These are phyloP conservation scores for Sesbania bispinosa DNA, from an alignment of 306 rosid species.

Conservation along the genomic window DNA sequence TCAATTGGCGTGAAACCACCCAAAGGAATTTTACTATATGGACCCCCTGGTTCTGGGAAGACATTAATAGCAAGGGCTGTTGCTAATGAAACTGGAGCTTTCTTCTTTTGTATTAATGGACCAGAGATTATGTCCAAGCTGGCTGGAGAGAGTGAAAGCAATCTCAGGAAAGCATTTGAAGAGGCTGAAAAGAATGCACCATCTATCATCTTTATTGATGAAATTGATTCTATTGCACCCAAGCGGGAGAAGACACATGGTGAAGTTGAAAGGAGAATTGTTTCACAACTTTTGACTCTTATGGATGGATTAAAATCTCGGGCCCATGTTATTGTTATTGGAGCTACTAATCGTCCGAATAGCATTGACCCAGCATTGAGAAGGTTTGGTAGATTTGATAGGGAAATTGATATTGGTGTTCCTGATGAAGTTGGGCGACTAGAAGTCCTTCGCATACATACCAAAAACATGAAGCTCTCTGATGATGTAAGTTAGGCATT, in stretches of 20 bases:
- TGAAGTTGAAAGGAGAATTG: constrained; percentile 67
- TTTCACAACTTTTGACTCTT: constrained; percentile 64
- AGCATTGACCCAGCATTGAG: constrained; percentile 66
- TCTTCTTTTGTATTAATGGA: constrained; percentile 62
- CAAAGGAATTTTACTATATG: constrained; percentile 64
- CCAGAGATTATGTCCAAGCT: constrained; percentile 71
- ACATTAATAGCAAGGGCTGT: constrained; percentile 64
- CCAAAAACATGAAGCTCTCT: constrained; percentile 72
- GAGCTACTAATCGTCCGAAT: constrained; percentile 73
- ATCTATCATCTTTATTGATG: constrained; percentile 68
- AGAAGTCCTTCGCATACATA: constrained; percentile 69
- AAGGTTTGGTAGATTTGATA: constrained; percentile 69
- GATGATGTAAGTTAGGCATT: constrained; percentile 49
- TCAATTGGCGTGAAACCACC: constrained; percentile 78
- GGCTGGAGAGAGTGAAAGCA: constrained; percentile 74
- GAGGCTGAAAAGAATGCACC: constrained; percentile 75
- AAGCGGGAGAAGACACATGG: constrained; percentile 68
- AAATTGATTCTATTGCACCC: constrained; percentile 68
- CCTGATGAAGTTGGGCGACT: constrained; percentile 70
- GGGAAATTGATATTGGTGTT: constrained; percentile 72
- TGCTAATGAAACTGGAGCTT: constrained; percentile 70
- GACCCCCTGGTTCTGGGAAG: constrained; percentile 71
- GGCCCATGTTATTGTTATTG: constrained; percentile 65
- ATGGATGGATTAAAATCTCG: constrained; percentile 68
- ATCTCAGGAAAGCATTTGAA: constrained; percentile 65